phyloP scores from a whole-genome alignment of 352 stramenopile genomes.

The Pythium myriotylum region DNA sequence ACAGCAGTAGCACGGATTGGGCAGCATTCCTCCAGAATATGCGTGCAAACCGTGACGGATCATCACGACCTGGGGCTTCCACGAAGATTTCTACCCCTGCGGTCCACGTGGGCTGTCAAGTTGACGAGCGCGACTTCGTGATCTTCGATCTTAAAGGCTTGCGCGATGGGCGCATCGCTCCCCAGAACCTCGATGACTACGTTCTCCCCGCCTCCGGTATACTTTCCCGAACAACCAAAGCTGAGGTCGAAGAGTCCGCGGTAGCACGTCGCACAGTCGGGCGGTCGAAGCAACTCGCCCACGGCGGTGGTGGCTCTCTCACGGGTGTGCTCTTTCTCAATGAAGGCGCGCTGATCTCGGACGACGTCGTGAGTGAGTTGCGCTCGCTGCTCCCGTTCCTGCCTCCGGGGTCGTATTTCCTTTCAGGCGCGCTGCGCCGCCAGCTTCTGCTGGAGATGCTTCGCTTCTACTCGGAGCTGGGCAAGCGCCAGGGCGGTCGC shows the following conservation, averaged over 20 bases:
- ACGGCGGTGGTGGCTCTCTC: slow-evolving; percentile 2
- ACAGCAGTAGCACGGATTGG: slow-evolving; percentile 22
- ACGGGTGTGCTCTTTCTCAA: slow-evolving; percentile 38
- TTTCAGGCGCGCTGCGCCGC: slow-evolving; percentile 45
- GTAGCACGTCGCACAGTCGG: neutral
- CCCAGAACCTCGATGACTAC: slow-evolving; percentile 49
- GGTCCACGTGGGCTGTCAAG: slow-evolving; percentile 46
- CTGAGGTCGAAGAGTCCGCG: neutral
- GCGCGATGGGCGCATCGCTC: slow-evolving; percentile 24
- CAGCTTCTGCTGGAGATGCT: slow-evolving; percentile 56
- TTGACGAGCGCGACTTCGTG: slow-evolving; percentile 38
- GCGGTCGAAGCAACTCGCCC: neutral
- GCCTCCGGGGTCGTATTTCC: slow-evolving; percentile 49
- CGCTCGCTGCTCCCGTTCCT: slow-evolving; percentile 49
- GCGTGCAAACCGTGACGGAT: slow-evolving; percentile 18
- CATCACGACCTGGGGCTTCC: neutral
- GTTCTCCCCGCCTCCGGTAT: slow-evolving; percentile 32
- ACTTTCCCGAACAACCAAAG: neutral
- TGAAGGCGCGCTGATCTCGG: slow-evolving; percentile 44
- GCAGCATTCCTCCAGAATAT: slow-evolving; percentile 29
- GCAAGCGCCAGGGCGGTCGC: slow-evolving; percentile 10
- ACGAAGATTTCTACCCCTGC: neutral
- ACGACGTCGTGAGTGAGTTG: slow-evolving; percentile 48
- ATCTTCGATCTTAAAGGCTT: slow-evolving; percentile 35
- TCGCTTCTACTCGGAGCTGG: slow-evolving; percentile 50